These are phyloP conservation scores for Penicillium sp. DNA, from an alignment of 2,329 filamentous ascomycete species.

Conservation along the genomic window DNA sequence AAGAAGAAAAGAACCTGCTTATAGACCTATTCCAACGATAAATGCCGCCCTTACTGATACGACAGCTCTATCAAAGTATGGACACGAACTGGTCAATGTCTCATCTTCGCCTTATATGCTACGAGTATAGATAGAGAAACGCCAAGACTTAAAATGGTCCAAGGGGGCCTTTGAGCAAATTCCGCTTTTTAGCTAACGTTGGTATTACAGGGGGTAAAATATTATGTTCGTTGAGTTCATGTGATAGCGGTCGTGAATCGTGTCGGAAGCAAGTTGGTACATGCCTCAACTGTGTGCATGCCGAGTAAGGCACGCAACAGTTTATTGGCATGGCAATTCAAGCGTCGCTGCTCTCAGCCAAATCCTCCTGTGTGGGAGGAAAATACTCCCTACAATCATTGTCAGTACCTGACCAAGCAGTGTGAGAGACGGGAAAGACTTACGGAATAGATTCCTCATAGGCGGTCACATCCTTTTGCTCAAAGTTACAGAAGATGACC, in stretches of 20 bases:
- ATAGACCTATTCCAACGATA: not conserved
- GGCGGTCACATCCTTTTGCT: slow-evolving; percentile 63
- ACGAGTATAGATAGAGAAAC: not conserved
- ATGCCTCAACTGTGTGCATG: not conserved
- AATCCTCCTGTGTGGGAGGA: slow-evolving; percentile 38
- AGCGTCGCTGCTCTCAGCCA: not conserved
- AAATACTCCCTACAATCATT: slow-evolving; percentile 39
- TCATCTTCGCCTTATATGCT: not conserved
- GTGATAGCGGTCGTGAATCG: not conserved
- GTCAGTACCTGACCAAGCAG: slow-evolving; percentile 2
- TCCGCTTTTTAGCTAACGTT: not conserved
- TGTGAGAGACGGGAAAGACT: slow-evolving; percentile 32
- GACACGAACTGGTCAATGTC: not conserved
- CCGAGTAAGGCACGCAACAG: not conserved
- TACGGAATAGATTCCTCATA: slow-evolving; percentile 68
- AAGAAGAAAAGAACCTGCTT: not conserved
- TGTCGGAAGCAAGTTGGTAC: not conserved
- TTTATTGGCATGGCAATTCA: not conserved
- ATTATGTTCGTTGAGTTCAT: not conserved
- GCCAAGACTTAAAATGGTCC: not conserved
- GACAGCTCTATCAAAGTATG: not conserved
- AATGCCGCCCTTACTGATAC: not conserved
- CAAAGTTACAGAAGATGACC: slow-evolving; percentile 78
- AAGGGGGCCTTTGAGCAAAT: not conserved
- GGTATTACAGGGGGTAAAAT: not conserved